phyloP scores from a whole-genome alignment of 805 yeast genomes.

The Metschnikowia continentalis region DNA sequence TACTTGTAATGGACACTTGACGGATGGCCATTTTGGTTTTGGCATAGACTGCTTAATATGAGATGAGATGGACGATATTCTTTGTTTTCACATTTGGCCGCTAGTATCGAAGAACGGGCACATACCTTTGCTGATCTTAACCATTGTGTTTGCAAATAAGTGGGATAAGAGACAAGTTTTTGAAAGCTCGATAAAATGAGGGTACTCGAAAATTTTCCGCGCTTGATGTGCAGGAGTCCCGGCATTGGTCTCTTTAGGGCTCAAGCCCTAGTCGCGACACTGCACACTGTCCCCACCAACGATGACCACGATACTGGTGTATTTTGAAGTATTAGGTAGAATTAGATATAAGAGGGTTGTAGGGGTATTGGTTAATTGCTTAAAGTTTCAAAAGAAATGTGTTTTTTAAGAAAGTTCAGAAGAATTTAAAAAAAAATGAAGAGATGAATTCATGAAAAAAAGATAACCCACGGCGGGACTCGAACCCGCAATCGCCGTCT shows the following conservation, averaged over 20 bases:
- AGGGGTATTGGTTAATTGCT: no score
- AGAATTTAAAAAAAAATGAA: background rate
- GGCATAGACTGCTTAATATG: no score
- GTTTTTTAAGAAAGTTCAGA: background rate
- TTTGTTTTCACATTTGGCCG: no score
- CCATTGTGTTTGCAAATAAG: constrained; percentile 40
- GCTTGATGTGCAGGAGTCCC: constrained; percentile 13
- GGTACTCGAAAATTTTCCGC: constrained; percentile 17
- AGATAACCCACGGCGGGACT: constrained; percentile 64
- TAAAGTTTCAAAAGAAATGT: background rate
- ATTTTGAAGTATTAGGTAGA: background rate
- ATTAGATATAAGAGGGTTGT: no score
- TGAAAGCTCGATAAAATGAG: constrained; percentile 11
- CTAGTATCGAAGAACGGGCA: constrained; percentile 10
- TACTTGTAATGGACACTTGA: no score
- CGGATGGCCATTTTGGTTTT: no score
- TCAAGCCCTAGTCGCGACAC: constrained; percentile 14
- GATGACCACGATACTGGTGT: no score
- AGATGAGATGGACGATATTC: background rate
- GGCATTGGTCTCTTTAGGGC: constrained; percentile 12
- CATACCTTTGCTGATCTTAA: constrained; percentile 62
- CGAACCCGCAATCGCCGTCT: constrained; percentile 72
- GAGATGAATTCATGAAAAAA: constrained; percentile 6
- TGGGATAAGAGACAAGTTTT: constrained; percentile 9
- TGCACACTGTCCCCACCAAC: no score